Evolutionary conservation across 176 grass and related monocot genomes (phyloP).

Genomic region (Melocanna baccifera): DNA sequence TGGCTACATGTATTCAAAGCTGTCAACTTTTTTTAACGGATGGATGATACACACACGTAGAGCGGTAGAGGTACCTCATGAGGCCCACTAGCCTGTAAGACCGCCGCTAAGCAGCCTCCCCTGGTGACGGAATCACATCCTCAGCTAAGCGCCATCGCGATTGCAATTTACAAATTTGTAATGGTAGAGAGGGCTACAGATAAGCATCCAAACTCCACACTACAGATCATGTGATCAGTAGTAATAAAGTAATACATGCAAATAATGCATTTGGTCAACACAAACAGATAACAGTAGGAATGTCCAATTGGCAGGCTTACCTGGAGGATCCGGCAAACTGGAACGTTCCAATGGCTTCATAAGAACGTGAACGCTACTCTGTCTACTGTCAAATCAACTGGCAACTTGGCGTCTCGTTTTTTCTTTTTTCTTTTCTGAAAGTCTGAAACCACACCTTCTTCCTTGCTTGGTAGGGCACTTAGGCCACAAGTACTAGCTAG

Average conservation of each 20-base stretch:
- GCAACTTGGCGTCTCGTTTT: neutral
- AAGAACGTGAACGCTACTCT: neutral
- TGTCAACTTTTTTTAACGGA: too few species aligned
- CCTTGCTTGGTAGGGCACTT: neutral
- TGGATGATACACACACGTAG: too few species aligned
- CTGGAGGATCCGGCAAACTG: neutral
- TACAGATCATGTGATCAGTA: neutral
- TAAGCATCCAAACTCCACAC: neutral
- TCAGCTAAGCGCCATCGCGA: too few species aligned
- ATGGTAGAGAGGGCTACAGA: neutral
- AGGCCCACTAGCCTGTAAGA: too few species aligned
- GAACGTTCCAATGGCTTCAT: neutral
- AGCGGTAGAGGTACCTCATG: too few species aligned
- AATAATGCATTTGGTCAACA: neutral
- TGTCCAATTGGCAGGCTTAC: neutral
- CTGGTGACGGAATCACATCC: too few species aligned
- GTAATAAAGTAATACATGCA: neutral
- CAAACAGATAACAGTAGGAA: neutral
- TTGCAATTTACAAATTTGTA: too few species aligned
- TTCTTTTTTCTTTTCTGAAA: too few species aligned
- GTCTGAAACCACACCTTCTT: neutral
- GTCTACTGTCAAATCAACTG: neutral
- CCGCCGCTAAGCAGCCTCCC: too few species aligned
- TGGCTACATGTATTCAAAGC: too few species aligned
- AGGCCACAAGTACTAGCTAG: neutral